phyloP scores from a whole-genome alignment of 305 asterid species.

The Andrographis paniculata region DNA sequence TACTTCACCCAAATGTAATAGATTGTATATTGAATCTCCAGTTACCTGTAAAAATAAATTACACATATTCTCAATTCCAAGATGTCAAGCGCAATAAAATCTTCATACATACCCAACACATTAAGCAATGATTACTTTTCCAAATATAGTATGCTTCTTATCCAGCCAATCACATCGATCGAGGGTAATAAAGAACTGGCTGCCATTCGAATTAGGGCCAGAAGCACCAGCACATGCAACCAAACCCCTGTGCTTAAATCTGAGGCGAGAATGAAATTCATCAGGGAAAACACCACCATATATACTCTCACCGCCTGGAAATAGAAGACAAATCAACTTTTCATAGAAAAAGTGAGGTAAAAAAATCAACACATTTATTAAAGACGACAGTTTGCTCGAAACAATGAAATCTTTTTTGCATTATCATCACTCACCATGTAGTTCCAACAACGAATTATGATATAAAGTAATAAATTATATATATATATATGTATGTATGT shows the following conservation, averaged over 20 bases:
- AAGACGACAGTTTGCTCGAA: no score
- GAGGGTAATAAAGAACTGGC: conserved; percentile 90
- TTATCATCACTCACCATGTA: background rate
- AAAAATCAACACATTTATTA: no score
- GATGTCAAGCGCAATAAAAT: conserved; percentile 8
- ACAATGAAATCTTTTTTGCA: no score
- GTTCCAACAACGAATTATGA: background rate
- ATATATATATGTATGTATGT: background rate
- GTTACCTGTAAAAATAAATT: conserved; percentile 47
- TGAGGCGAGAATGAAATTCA: conserved; percentile 86
- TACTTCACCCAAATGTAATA: conserved; percentile 64
- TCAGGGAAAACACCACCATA: conserved; percentile 80
- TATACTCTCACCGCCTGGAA: conserved; percentile 88
- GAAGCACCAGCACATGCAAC: conserved; percentile 90
- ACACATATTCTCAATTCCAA: conserved; percentile 15
- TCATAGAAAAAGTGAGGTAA: background rate
- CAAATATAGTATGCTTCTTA: conserved; percentile 91
- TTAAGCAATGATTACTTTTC: conserved; percentile 47
- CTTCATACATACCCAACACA: conserved; percentile 3
- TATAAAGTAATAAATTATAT: background rate
- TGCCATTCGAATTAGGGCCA: conserved; percentile 72
- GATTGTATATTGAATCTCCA: conserved; percentile 83
- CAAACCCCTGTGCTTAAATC: conserved; percentile 95
- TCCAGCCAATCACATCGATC: conserved; percentile 89
- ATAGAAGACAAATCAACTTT: conserved; percentile 9